Percentiles rank a stretch among this genome's conserved stretches.
Evolutionary conservation across 306 rosid species (phyloP).

Genomic region (Abrus pulchellus): DNA sequence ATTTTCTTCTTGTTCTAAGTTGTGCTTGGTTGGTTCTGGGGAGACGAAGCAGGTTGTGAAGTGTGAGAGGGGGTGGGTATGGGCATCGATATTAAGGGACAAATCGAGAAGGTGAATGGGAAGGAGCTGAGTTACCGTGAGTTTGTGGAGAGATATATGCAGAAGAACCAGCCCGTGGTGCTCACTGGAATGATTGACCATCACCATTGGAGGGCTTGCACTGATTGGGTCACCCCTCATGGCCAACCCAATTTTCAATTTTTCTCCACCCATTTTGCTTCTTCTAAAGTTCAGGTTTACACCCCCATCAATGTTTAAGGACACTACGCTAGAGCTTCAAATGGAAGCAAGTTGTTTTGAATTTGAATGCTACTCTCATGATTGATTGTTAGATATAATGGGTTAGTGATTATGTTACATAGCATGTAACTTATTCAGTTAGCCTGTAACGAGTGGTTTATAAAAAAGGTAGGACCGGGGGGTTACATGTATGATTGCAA

Average conservation of each 20-base stretch:
- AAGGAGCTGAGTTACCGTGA: conserved; percentile 70
- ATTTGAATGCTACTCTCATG: conserved; percentile 4
- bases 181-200: conserved; percentile 77
- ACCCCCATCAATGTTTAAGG: background rate
- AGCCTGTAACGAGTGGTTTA: no score
- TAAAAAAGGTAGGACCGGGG: no score
- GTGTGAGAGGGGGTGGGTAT: conserved; percentile 53
- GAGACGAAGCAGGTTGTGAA: conserved; percentile 34
- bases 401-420: background rate
- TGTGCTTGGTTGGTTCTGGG: background rate
- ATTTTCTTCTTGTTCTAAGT: background rate
- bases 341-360: background rate
- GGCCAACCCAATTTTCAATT: conserved; percentile 73
- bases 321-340: conserved; percentile 14
- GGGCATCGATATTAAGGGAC: conserved; percentile 59
- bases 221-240: conserved; percentile 72
- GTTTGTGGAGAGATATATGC: conserved; percentile 72
- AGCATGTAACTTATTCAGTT: no score
- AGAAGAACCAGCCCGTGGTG: conserved; percentile 80
- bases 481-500: no score
- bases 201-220: conserved; percentile 75
- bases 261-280: conserved; percentile 72
- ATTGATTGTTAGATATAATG: background rate
- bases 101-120: conserved; percentile 79
- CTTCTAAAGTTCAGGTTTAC: conserved; percentile 83